Evolutionary conservation across 2,329 filamentous ascomycete genomes (phyloP).

Genomic region (Cordyceps farinosa): DNA sequence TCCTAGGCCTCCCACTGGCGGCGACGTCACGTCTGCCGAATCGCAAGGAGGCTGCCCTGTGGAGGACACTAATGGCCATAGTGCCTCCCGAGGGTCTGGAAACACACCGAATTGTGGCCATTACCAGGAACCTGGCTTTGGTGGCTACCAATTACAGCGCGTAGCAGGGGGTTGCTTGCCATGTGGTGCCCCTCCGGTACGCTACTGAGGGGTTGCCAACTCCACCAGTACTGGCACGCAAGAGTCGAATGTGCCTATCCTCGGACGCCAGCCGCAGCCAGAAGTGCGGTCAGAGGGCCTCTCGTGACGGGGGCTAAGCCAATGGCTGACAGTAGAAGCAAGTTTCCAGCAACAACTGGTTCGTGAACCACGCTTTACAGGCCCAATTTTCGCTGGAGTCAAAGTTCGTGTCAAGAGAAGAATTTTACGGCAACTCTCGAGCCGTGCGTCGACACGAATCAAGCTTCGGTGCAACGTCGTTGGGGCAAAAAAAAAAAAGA

Average conservation of each 20-base stretch:
- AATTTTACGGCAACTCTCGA: not conserved
- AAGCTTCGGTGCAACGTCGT: not conserved
- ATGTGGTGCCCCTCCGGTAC: slow-evolving; percentile 16
- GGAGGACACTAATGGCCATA: slow-evolving; percentile 18
- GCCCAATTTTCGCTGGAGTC: slow-evolving; percentile 12
- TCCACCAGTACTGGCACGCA: not conserved
- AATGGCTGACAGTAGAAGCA: slow-evolving; percentile 7
- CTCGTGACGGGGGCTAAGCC: slow-evolving; percentile 9
- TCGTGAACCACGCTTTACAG: not conserved
- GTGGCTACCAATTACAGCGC: slow-evolving; percentile 19
- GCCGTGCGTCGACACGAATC: not conserved
- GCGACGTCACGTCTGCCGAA: slow-evolving; percentile 25
- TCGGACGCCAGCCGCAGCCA: slow-evolving; percentile 11
- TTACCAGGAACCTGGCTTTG: slow-evolving; percentile 24
- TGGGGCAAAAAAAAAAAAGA: not conserved
- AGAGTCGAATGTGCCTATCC: slow-evolving; percentile 1
- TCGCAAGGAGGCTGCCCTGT: slow-evolving; percentile 18
- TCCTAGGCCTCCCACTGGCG: slow-evolving; percentile 16
- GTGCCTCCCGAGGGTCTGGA: slow-evolving; percentile 34
- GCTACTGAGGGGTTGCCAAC: slow-evolving; percentile 10
- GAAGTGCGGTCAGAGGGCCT: slow-evolving; percentile 15
- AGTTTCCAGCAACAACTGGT: not conserved
- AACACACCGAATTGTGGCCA: slow-evolving; percentile 28
- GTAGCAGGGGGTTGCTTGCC: slow-evolving; percentile 18
- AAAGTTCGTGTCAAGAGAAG: not conserved